Conservation (phyloP, 139 green algal genomes). For the Volvox reticuliferus region DNA sequence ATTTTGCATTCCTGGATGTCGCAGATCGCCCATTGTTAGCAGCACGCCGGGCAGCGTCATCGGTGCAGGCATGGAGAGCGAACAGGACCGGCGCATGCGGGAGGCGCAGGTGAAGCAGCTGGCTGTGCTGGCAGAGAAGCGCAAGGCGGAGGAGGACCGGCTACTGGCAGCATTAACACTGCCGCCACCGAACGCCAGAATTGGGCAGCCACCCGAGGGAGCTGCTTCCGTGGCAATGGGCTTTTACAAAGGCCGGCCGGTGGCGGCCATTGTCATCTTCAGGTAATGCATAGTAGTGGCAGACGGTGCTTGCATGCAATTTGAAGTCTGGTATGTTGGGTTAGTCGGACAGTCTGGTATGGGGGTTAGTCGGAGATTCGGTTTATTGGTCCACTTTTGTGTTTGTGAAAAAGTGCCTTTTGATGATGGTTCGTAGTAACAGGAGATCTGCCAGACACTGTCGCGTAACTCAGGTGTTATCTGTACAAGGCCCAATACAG, state of each 20-base stretch:
- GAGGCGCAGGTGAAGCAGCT: slow-evolving; percentile 73
- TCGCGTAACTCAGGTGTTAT: too few relatives aligned
- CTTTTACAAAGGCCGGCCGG: slow-evolving; percentile 86
- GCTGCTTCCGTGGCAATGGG: slow-evolving; percentile 72
- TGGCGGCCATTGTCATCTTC: slow-evolving; percentile 94
- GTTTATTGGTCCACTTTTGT: too few relatives aligned
- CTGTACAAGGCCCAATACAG: too few relatives aligned
- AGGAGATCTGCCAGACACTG: too few relatives aligned
- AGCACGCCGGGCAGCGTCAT: background rate
- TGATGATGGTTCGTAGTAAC: too few relatives aligned
- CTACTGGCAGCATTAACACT: slow-evolving; percentile 78
- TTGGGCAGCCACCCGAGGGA: slow-evolving; percentile 80
- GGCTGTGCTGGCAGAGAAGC: slow-evolving; percentile 75
- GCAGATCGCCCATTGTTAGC: slow-evolving; percentile 8
- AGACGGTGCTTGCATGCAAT: background rate
- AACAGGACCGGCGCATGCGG: slow-evolving; percentile 82
- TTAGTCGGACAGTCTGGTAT: too few relatives aligned
- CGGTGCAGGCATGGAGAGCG: slow-evolving; percentile 51
- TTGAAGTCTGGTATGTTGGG: too few relatives aligned
- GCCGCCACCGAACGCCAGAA: slow-evolving; percentile 78
- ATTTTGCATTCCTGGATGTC: background rate
- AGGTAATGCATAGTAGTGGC: slow-evolving; percentile 51
- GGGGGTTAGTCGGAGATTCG: too few relatives aligned
- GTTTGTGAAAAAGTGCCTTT: too few relatives aligned
- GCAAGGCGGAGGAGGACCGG: slow-evolving; percentile 88